Evolutionary conservation across 1,284 basidiomycete species (phyloP).

Genomic region (Austroboletus novae-zelandiae): DNA sequence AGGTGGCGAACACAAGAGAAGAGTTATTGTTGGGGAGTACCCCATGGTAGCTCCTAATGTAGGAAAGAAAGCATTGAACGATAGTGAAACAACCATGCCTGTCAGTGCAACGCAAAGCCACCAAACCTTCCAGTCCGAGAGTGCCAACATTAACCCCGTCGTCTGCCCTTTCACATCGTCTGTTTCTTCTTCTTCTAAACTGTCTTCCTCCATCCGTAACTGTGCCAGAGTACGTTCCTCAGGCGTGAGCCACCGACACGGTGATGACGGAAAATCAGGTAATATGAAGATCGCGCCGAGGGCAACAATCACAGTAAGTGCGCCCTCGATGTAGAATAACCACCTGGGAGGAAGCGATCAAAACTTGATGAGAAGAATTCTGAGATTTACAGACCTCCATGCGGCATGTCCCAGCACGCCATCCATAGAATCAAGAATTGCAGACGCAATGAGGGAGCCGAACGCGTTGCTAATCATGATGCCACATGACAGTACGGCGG

Average conservation of each 20-base stretch:
- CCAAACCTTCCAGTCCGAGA: slow-evolving; percentile 61
- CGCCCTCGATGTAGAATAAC: slow-evolving; percentile 77
- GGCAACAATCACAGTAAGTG: slow-evolving; percentile 64
- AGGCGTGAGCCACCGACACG: slow-evolving; percentile 54
- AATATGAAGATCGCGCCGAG: slow-evolving; percentile 63
- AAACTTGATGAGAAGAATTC: not conserved
- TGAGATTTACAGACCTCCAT: slow-evolving; percentile 50
- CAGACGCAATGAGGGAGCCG: slow-evolving; percentile 75
- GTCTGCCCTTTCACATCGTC: slow-evolving; percentile 6
- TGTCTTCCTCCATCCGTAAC: slow-evolving; percentile 73
- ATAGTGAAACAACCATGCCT: slow-evolving; percentile 48
- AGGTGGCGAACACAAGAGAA: slow-evolving; percentile 62
- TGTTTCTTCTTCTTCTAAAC: slow-evolving; percentile 12
- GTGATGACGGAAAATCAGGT: slow-evolving; percentile 72
- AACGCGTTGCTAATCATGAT: slow-evolving; percentile 82
- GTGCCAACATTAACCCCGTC: slow-evolving; percentile 36
- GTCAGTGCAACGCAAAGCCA: slow-evolving; percentile 50
- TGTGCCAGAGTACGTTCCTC: slow-evolving; percentile 70
- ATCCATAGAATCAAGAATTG: slow-evolving; percentile 70
- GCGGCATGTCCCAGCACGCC: slow-evolving; percentile 68
- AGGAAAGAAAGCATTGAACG: slow-evolving; percentile 62
- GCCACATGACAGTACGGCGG: slow-evolving; percentile 70
- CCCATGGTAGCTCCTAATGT: slow-evolving; percentile 55
- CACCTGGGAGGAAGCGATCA: slow-evolving; percentile 26
- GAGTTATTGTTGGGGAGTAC: slow-evolving; percentile 48